Evolutionary conservation across 495 filamentous ascomycete genomes (phyloP).

Genomic region (Lichenothelia convexa): DNA sequence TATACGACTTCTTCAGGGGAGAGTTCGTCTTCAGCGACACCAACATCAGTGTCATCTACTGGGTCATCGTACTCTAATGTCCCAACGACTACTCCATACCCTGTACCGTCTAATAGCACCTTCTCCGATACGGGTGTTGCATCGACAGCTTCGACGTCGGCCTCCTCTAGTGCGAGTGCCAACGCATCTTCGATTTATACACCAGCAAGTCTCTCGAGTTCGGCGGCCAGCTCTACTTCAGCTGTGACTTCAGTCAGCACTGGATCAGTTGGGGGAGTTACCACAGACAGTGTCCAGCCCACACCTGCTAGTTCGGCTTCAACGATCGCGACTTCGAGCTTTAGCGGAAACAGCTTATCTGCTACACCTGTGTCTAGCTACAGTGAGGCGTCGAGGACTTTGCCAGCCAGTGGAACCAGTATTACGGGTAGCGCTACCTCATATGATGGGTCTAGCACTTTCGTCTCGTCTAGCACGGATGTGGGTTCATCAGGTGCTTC

Average conservation of each 20-base stretch:
- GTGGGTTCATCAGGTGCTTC: neutral
- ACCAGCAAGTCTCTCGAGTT: too few species aligned
- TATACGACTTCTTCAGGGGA: too few species aligned
- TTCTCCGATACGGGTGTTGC: too few species aligned
- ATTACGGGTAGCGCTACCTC: neutral
- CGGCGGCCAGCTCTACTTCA: neutral
- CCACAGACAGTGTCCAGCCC: constrained; percentile 1
- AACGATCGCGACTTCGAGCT: neutral
- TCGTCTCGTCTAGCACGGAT: too few species aligned
- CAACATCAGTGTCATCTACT: too few species aligned
- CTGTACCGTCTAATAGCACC: too few species aligned
- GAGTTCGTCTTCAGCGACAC: too few species aligned
- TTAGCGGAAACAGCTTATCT: neutral
- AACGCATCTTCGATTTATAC: too few species aligned
- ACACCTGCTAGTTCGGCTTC: constrained; percentile 1
- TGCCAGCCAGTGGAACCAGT: constrained; percentile 1
- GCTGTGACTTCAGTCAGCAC: neutral
- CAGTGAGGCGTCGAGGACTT: neutral
- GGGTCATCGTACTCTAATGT: too few species aligned
- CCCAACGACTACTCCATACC: too few species aligned
- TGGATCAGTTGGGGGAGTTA: constrained; percentile 4
- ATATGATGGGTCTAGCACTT: neutral
- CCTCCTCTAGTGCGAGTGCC: too few species aligned
- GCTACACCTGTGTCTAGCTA: neutral
- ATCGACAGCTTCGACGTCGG: too few species aligned